A percentile compares a stretch with the other conserved stretches of the same genome.
Evolutionary conservation across 2,329 filamentous ascomycete genomes (phyloP).

Genomic region (Lasiodiplodia gonubiensis): DNA sequence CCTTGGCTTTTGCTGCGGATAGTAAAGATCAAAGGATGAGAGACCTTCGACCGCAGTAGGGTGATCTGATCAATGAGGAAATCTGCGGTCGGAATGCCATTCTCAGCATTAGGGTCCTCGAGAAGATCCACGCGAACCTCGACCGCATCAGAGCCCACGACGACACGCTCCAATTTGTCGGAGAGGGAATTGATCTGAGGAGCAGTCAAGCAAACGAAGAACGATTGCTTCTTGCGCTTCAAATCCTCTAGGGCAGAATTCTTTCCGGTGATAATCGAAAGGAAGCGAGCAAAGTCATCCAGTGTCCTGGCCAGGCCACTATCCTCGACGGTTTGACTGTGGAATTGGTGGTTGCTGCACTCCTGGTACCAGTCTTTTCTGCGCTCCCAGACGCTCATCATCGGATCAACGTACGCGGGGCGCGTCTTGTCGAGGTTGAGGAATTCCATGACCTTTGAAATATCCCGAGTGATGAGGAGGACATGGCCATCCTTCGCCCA

Average conservation of each 20-base stretch:
- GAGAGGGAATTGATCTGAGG: constrained; percentile 71
- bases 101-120: constrained; percentile 67
- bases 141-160: constrained; percentile 88
- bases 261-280: constrained; percentile 71
- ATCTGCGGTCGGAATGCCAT: constrained; percentile 68
- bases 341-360: constrained; percentile 94
- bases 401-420: constrained; percentile 90
- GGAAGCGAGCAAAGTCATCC: constrained; percentile 75
- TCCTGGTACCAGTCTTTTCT: constrained; percentile 88
- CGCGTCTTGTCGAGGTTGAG: constrained; percentile 86
- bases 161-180: constrained; percentile 71
- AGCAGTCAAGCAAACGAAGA: constrained; percentile 90
- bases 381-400: constrained; percentile 86
- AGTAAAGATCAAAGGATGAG: constrained; percentile 89
- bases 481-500: constrained; percentile 81
- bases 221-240: constrained; percentile 73
- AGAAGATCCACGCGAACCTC: constrained; percentile 93
- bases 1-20: constrained; percentile 85
- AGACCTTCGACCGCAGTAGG: constrained; percentile 72
- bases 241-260: constrained; percentile 60
- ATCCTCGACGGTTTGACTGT: constrained; percentile 71
- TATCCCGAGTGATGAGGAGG: constrained; percentile 84
- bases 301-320: constrained; percentile 59
- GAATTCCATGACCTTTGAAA: constrained; percentile 86
- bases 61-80: constrained; percentile 84